Conservation (phyloP, 164 flowering plant species). For the Magnolia sinica region DNA sequence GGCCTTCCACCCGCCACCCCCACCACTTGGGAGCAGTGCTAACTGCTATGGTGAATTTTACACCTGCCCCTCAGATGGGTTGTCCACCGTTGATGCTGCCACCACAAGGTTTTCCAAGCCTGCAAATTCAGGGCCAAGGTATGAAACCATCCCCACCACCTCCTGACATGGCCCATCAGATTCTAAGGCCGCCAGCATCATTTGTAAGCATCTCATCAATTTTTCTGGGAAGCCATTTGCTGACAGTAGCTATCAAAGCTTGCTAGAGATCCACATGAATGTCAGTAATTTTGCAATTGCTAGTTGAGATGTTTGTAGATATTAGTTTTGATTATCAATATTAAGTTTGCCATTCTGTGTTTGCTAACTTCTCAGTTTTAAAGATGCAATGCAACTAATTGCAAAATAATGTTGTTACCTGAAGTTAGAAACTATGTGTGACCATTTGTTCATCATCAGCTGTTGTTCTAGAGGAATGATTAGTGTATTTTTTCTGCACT, state of each 20-base stretch:
- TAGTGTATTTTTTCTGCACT: no score
- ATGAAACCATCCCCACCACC: constrained; percentile 49
- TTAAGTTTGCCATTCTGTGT: no score
- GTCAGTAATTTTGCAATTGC: background rate
- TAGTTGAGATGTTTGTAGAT: background rate
- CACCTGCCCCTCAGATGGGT: constrained; percentile 44
- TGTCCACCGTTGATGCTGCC: constrained; percentile 61
- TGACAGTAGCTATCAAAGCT: background rate
- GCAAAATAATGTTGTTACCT: no score
- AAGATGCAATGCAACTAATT: no score
- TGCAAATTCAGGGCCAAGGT: constrained; percentile 29
- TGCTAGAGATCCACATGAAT: background rate
- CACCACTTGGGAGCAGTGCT: constrained; percentile 63
- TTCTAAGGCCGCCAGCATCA: constrained; percentile 21
- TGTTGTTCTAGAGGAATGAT: no score
- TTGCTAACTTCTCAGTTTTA: no score
- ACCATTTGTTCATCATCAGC: no score
- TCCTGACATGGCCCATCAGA: constrained; percentile 53
- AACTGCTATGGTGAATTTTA: constrained; percentile 79
- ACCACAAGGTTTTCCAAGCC: constrained; percentile 74
- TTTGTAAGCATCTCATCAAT: background rate
- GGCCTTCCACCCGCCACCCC: constrained; percentile 64
- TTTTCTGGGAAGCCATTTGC: background rate
- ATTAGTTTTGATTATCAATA: no score
- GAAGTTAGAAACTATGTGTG: no score